Conservation (phyloP, 176 grass and related monocot genomes). For the Hsuehochloa calcarea region DNA sequence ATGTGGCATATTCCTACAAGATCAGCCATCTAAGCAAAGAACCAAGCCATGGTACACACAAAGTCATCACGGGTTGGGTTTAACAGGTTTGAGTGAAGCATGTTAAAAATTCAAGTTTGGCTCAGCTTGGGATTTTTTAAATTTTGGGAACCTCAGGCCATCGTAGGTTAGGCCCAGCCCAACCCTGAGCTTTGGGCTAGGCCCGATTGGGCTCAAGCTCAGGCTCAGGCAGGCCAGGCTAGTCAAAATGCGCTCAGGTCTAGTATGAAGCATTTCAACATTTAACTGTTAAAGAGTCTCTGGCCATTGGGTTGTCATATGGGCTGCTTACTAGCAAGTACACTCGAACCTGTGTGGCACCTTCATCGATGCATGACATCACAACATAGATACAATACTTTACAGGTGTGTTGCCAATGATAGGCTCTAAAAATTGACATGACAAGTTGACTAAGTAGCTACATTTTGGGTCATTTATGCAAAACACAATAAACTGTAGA, state of each 20-base stretch:
- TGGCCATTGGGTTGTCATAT: neutral
- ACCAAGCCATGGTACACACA: neutral
- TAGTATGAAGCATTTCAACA: neutral
- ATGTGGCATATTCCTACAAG: neutral
- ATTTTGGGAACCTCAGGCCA: neutral
- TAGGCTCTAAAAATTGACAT: neutral
- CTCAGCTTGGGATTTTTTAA: neutral
- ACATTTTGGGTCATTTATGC: neutral
- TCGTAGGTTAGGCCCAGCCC: neutral
- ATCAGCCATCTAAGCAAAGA: neutral
- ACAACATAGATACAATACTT: neutral
- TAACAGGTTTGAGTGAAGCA: neutral
- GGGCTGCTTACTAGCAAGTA: conserved; percentile 8
- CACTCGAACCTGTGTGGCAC: neutral
- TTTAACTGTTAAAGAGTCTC: neutral
- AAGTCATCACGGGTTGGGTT: neutral
- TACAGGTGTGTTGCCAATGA: neutral
- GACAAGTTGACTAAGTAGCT: neutral
- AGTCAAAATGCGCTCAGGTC: neutral
- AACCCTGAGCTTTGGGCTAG: conserved; percentile 19
- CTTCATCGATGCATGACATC: neutral
- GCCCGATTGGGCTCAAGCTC: neutral
- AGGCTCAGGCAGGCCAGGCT: neutral
- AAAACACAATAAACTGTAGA: neutral
- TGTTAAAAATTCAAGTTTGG: neutral